A percentile compares a stretch with the other conserved stretches of the same genome.
Conservation (phyloP, 257 asterid genomes). For the Solanum verrucosum region DNA sequence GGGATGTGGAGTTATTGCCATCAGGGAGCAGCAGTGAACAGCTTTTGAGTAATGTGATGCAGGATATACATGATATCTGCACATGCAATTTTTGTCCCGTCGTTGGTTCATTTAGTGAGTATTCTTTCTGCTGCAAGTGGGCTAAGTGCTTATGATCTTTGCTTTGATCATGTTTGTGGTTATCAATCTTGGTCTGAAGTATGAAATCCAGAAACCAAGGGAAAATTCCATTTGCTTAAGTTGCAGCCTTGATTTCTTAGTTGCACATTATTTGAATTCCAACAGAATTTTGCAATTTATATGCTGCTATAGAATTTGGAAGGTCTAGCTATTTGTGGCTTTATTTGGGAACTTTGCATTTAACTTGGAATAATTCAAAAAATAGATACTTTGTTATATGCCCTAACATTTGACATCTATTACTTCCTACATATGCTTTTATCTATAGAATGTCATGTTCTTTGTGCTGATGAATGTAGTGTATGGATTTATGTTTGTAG, state of each 20-base stretch:
- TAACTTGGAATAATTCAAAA: background rate
- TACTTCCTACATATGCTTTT: background rate
- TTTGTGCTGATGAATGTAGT: slow-evolving; percentile 8
- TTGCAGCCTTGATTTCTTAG: background rate
- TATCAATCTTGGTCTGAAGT: background rate
- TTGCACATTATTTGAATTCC: background rate
- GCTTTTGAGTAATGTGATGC: background rate
- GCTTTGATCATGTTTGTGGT: slow-evolving; percentile 4
- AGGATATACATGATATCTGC: background rate
- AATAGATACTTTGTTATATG: background rate
- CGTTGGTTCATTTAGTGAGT: background rate
- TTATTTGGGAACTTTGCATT: background rate
- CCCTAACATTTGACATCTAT: background rate
- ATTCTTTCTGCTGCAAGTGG: slow-evolving; percentile 1
- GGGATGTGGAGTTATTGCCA: background rate
- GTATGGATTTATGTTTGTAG: slow-evolving; percentile 31
- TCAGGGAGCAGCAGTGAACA: background rate
- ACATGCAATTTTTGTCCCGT: background rate
- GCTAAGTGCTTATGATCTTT: slow-evolving; percentile 1
- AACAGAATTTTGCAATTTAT: background rate
- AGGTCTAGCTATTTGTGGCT: background rate
- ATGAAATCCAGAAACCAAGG: background rate
- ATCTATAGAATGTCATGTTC: background rate
- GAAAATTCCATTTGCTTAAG: background rate
- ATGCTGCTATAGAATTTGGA: background rate